Percentiles rank a stretch among this genome's conserved stretches.
phyloP scores from a whole-genome alignment of 2,329 filamentous ascomycete genomes.

The Pseudocercospora pini-densiflorae region DNA sequence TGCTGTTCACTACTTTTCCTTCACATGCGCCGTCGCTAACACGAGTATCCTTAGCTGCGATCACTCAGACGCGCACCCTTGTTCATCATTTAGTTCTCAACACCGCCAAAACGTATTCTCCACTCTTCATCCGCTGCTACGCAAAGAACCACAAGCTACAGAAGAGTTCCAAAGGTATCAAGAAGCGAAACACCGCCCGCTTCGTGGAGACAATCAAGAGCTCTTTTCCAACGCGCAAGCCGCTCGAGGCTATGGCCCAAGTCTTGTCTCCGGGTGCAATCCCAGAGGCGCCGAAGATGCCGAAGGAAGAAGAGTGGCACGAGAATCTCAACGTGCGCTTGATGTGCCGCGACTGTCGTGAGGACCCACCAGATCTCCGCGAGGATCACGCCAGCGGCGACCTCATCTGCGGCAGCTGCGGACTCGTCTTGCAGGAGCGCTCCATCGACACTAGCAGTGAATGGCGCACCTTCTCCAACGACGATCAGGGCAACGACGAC shows the following conservation, averaged over 20 bases:
- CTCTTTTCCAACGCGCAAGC: slow-evolving; percentile 33
- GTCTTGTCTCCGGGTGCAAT: slow-evolving; percentile 52
- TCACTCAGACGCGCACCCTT: slow-evolving; percentile 26
- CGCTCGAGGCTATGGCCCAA: slow-evolving; percentile 39
- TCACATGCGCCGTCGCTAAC: slow-evolving; percentile 24
- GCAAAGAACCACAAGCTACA: slow-evolving; percentile 53
- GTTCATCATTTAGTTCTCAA: slow-evolving; percentile 20
- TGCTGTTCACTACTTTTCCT: not conserved
- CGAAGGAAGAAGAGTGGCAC: slow-evolving; percentile 61
- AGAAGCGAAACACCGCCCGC: slow-evolving; percentile 47
- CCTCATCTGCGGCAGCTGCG: slow-evolving; percentile 90
- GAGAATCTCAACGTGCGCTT: slow-evolving; percentile 87
- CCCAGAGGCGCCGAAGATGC: slow-evolving; percentile 43
- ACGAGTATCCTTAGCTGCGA: slow-evolving; percentile 30
- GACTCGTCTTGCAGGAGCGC: slow-evolving; percentile 84
- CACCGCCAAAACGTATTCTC: slow-evolving; percentile 62
- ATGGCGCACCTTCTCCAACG: slow-evolving; percentile 98
- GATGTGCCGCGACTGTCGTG: slow-evolving; percentile 88
- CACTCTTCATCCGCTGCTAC: slow-evolving; percentile 65
- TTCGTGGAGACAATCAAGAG: slow-evolving; percentile 37
- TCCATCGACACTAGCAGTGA: slow-evolving; percentile 96
- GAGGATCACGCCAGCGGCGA: slow-evolving; percentile 94
- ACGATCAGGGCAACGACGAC: slow-evolving; percentile 95
- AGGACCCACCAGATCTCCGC: slow-evolving; percentile 86
- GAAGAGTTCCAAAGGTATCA: slow-evolving; percentile 50